phyloP scores from a whole-genome alignment of 352 stramenopile species.

The Globisporangium barbulae region DNA sequence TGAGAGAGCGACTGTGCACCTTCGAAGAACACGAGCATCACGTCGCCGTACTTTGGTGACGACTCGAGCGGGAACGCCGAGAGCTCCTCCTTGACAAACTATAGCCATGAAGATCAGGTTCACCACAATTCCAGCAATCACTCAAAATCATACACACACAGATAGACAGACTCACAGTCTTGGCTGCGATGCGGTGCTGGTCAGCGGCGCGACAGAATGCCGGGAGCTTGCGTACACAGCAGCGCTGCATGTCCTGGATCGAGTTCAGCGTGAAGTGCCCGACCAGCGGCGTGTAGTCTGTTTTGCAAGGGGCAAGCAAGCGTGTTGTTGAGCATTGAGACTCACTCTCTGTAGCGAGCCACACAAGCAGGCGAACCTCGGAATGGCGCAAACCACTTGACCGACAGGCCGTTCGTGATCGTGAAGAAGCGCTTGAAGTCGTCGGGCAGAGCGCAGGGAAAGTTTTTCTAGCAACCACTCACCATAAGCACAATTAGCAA shows the following conservation, averaged over 20 bases:
- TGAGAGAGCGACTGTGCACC: constrained; percentile 11
- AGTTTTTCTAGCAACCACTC: constrained; percentile 40
- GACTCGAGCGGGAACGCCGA: constrained; percentile 51
- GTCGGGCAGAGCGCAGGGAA: constrained; percentile 44
- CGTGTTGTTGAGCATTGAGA: neutral
- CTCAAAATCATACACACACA: neutral
- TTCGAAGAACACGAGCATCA: constrained; percentile 46
- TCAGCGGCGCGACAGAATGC: constrained; percentile 38
- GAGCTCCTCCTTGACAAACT: constrained; percentile 27
- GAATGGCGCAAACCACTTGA: constrained; percentile 71
- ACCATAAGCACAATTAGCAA: neutral
- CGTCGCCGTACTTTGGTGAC: constrained; percentile 52
- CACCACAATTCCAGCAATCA: neutral
- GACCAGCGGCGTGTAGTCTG: constrained; percentile 44
- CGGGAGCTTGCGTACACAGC: constrained; percentile 34
- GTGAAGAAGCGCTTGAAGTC: constrained; percentile 70
- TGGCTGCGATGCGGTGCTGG: constrained; percentile 28
- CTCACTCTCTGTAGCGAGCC: neutral
- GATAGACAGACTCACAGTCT: constrained; percentile 13
- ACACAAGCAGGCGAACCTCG: constrained; percentile 21
- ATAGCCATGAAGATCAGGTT: neutral
- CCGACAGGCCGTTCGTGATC: constrained; percentile 60
- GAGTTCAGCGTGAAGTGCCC: constrained; percentile 64
- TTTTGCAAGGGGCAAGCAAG: neutral
- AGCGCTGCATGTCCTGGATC: constrained; percentile 53